These are phyloP conservation scores for Cutaneotrichosporon cutaneum DNA, from an alignment of 1,284 basidiomycete genomes.

Conservation along the genomic window DNA sequence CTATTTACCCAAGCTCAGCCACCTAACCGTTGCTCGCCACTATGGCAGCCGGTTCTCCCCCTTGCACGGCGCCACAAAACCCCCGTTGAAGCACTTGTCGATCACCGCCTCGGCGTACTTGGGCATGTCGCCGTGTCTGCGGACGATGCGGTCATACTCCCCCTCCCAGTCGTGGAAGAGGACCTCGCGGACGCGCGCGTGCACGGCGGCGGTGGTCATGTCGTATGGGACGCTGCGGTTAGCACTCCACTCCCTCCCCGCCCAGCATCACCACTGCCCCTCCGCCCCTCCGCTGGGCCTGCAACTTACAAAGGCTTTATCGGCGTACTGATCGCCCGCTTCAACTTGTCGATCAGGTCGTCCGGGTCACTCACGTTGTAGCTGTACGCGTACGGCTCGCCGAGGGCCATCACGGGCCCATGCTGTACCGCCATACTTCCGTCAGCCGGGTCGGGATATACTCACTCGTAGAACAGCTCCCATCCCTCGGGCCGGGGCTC, in stretches of 20 bases:
- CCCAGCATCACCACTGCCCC: too few species aligned
- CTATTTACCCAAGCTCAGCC: not conserved
- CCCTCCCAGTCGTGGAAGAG: slow-evolving; percentile 34
- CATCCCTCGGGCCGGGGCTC: not conserved
- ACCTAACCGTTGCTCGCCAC: too few species aligned
- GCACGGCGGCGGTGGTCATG: slow-evolving; percentile 30
- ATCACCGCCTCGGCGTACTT: slow-evolving; percentile 2
- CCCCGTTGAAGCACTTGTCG: slow-evolving; percentile 7
- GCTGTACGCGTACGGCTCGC: slow-evolving; percentile 46
- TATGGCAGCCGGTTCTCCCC: not conserved
- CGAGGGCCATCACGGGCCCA: slow-evolving; percentile 42
- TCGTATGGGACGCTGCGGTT: slow-evolving; percentile 31
- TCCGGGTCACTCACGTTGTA: slow-evolving; percentile 36
- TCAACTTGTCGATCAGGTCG: slow-evolving; percentile 27
- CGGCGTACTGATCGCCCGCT: slow-evolving; percentile 32
- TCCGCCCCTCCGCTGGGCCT: too few species aligned
- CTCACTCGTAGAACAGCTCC: slow-evolving; percentile 2
- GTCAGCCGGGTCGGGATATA: not conserved
- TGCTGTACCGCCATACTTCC: slow-evolving; percentile 30
- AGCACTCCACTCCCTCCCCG: not conserved
- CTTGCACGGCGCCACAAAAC: not conserved
- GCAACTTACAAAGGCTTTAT: slow-evolving; percentile 39
- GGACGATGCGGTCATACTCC: slow-evolving; percentile 27
- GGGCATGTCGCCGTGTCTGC: slow-evolving; percentile 30
- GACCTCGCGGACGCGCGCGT: slow-evolving; percentile 24